Evolutionary conservation across 176 grass and related monocot species (phyloP).

Genomic region (Hsuehochloa calcarea): DNA sequence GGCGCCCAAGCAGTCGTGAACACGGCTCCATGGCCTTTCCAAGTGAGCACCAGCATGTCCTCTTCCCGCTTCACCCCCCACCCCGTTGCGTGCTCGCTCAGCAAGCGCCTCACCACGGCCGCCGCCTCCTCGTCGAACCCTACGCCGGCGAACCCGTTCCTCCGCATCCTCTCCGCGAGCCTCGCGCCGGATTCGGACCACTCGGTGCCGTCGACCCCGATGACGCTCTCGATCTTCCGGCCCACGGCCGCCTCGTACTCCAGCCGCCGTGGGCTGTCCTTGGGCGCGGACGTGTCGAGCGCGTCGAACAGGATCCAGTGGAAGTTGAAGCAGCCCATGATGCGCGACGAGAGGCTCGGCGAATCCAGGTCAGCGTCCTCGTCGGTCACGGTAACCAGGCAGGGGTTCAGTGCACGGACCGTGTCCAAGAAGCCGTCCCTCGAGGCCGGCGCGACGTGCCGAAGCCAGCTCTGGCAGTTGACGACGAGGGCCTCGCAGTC

Average conservation of each 20-base stretch:
- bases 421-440: slow-evolving; percentile 55
- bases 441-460: slow-evolving; percentile 48
- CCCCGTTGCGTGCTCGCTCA: slow-evolving; percentile 78
- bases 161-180: slow-evolving; percentile 67
- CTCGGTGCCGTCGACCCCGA: slow-evolving; percentile 52
- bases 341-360: slow-evolving; percentile 57
- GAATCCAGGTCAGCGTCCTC: slow-evolving; percentile 88
- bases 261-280: slow-evolving; percentile 58
- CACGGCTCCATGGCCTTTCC: slow-evolving; percentile 87
- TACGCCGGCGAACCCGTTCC: slow-evolving; percentile 46
- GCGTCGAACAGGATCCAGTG: slow-evolving; percentile 94
- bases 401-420: slow-evolving; percentile 45
- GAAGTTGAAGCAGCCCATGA: slow-evolving; percentile 70
- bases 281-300: slow-evolving; percentile 67
- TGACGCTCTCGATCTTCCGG: slow-evolving; percentile 78
- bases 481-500: slow-evolving; percentile 77
- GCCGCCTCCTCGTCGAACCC: slow-evolving; percentile 57
- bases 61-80: slow-evolving; percentile 89
- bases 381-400: slow-evolving; percentile 74
- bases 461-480: slow-evolving; percentile 83
- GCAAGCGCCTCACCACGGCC: slow-evolving; percentile 63
- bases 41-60: slow-evolving; percentile 82
- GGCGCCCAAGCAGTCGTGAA: slow-evolving; percentile 71
- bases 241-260: slow-evolving; percentile 73
- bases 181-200: slow-evolving; percentile 57